Evolutionary conservation across 2,329 filamentous ascomycete genomes (phyloP).

Genomic region (Rhinocladiella similis): DNA sequence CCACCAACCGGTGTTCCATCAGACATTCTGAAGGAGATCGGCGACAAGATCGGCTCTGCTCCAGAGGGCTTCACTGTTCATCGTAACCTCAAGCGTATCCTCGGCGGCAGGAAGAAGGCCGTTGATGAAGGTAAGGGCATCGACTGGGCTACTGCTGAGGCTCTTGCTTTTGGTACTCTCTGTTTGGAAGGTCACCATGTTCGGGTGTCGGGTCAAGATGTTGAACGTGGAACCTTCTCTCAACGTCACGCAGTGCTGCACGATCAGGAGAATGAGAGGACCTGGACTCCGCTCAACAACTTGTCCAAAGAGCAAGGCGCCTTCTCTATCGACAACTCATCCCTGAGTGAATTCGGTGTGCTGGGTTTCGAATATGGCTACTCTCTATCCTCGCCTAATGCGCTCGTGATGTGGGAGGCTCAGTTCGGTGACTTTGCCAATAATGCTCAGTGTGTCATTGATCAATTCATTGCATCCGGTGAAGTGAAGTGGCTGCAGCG

Average conservation of each 20-base stretch:
- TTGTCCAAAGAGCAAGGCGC: constrained; percentile 88
- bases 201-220: constrained; percentile 96
- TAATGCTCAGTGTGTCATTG: constrained; percentile 98
- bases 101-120: constrained; percentile 84
- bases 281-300: constrained; percentile 89
- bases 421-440: constrained; percentile 99
- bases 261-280: constrained; percentile 91
- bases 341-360: constrained; percentile 69
- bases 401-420: constrained; percentile 98
- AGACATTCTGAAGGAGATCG: constrained; percentile 77
- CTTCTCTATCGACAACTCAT: constrained; percentile 97
- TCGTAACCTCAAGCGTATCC: constrained; percentile 95
- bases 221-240: constrained; percentile 98
- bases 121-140: constrained; percentile 91
- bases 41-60: constrained; percentile 71
- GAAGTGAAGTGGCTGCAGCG: constrained; percentile 99
- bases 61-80: constrained; percentile 88
- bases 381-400: constrained; percentile 93
- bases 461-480: constrained; percentile 97
- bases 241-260: constrained; percentile 97
- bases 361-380: constrained; percentile 99
- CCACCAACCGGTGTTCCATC: constrained; percentile 77
- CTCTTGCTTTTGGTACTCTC: constrained; percentile 88
- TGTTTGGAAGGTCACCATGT: constrained; percentile 95
- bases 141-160: constrained; percentile 96